Conservation (phyloP, 75 land plant species). For the Isoetes taiwanensis region DNA sequence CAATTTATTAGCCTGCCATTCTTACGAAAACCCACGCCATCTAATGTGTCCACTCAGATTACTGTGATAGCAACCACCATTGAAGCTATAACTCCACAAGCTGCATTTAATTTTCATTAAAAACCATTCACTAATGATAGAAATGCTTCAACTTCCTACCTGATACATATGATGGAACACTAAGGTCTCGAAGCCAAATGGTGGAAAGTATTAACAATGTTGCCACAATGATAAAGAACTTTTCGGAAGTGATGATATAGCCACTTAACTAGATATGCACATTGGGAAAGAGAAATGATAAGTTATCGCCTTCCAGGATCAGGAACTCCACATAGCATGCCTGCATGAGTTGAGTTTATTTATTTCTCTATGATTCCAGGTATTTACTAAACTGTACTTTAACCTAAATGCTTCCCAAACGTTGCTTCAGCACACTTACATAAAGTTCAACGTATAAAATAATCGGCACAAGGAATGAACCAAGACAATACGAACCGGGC, state of each 20-base stretch:
- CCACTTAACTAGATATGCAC: conserved; percentile 43
- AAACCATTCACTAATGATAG: too few relatives aligned
- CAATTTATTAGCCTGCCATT: conserved; percentile 43
- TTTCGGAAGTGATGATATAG: conserved; percentile 21
- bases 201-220: conserved; percentile 62
- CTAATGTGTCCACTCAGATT: conserved; percentile 42
- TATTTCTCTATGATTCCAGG: background rate
- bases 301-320: conserved; percentile 64
- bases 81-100: conserved; percentile 78
- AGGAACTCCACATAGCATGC: conserved; percentile 67
- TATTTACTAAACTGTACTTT: background rate
- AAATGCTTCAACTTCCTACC: conserved; percentile 21
- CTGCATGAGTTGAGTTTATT: conserved; percentile 20
- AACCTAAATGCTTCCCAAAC: background rate
- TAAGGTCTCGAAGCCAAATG: conserved; percentile 55
- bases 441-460: conserved; percentile 62
- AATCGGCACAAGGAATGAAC: conserved; percentile 40
- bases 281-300: conserved; percentile 55
- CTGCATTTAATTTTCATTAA: conserved; percentile 27
- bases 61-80: conserved; percentile 47
- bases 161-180: conserved; percentile 57
- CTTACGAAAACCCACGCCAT: conserved; percentile 48
- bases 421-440: conserved; percentile 37
- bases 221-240: conserved; percentile 46
- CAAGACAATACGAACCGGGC: background rate